These are phyloP conservation scores for Aphanomyces euteiches DNA, from an alignment of 352 stramenopile species.

Conservation along the genomic window DNA sequence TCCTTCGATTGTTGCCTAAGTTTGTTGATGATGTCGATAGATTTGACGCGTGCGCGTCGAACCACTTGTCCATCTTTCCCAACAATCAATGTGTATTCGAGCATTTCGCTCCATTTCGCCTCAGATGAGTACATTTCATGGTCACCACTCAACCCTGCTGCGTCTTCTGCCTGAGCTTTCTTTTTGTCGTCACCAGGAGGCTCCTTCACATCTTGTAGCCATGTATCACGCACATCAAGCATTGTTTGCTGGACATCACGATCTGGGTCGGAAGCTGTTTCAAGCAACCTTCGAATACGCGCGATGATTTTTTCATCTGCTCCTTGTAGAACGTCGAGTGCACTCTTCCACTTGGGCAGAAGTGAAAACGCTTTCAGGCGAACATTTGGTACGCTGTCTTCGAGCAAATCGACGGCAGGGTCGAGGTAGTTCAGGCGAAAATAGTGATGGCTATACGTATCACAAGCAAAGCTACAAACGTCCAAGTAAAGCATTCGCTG, in stretches of 20 bases:
- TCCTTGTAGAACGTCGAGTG: constrained; percentile 41
- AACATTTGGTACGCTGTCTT: constrained; percentile 70
- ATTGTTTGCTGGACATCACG: constrained; percentile 58
- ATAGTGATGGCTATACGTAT: constrained; percentile 70
- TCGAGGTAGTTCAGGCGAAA: constrained; percentile 71
- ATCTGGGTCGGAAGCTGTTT: constrained; percentile 59
- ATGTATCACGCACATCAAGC: constrained; percentile 40
- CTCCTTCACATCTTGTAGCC: constrained; percentile 31
- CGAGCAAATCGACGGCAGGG: constrained; percentile 66
- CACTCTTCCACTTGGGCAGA: constrained; percentile 57
- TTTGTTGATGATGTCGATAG: constrained; percentile 74
- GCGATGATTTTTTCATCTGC: constrained; percentile 70
- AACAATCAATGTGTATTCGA: constrained; percentile 80
- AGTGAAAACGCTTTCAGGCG: constrained; percentile 65
- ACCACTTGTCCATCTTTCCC: constrained; percentile 82
- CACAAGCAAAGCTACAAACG: constrained; percentile 53
- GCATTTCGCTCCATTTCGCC: constrained; percentile 82
- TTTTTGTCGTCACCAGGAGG: constrained; percentile 42
- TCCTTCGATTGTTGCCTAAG: constrained; percentile 35
- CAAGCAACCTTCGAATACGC: constrained; percentile 62
- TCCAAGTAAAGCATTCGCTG: constrained; percentile 70
- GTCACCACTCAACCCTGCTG: constrained; percentile 52
- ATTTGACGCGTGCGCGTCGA: constrained; percentile 73
- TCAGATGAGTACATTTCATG: constrained; percentile 76
- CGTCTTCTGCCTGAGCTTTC: constrained; percentile 57